phyloP scores from a whole-genome alignment of 73 alveolate genomes.

The Urostyla sp. region DNA sequence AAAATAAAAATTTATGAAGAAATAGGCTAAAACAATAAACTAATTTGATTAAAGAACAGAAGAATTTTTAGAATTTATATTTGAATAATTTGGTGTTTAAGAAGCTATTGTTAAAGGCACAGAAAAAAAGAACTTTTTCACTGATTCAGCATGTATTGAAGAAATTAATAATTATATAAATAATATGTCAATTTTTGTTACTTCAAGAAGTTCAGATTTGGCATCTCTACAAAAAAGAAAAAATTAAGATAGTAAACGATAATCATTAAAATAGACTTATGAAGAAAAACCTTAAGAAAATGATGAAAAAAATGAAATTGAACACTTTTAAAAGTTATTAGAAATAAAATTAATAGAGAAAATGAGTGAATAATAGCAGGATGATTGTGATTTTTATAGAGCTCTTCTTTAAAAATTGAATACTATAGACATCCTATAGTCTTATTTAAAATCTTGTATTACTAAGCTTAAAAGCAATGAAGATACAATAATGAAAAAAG shows the following conservation, averaged over 20 bases:
- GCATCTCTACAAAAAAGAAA: not conserved
- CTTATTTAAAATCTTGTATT: constrained; percentile 10
- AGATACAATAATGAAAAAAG: constrained; percentile 2
- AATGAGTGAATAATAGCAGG: not conserved
- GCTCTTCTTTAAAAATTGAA: constrained; percentile 50
- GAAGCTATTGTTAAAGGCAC: constrained; percentile 45
- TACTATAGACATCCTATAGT: constrained; percentile 34
- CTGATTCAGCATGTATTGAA: constrained; percentile 2
- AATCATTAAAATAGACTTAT: not conserved
- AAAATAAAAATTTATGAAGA: not conserved
- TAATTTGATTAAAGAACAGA: constrained; percentile 18
- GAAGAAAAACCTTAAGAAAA: constrained; percentile 19
- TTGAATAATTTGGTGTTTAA: constrained; percentile 40
- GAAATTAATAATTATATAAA: constrained; percentile 8
- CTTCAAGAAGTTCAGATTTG: constrained; percentile 35
- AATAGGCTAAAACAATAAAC: not conserved
- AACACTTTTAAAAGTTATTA: constrained; percentile 26
- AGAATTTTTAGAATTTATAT: constrained; percentile 41
- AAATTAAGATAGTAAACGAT: not conserved
- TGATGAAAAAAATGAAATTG: constrained; percentile 18
- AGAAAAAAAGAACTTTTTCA: not conserved
- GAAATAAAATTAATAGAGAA: constrained; percentile 26
- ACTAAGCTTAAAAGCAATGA: constrained; percentile 4
- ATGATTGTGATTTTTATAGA: constrained; percentile 29
- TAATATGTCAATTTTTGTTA: constrained; percentile 33